Conservation (phyloP, 2,329 filamentous ascomycete species). For the Eurotiales sp. region DNA sequence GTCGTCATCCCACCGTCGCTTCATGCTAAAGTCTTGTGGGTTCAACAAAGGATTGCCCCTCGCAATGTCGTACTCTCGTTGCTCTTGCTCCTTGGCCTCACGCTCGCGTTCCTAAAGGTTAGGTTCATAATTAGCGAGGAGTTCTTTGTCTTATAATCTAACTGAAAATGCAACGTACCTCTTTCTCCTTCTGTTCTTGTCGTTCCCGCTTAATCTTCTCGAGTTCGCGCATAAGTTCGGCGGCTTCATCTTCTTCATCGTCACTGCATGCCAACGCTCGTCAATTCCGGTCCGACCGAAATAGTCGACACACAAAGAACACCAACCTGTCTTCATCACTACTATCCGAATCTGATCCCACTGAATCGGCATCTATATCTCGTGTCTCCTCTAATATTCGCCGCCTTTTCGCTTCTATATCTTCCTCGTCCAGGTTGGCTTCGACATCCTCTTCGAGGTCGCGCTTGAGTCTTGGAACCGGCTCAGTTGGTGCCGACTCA, state of each 20-base stretch:
- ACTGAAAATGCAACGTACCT: conserved; percentile 45
- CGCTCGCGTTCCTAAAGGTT: conserved; percentile 66
- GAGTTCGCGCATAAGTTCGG: conserved; percentile 84
- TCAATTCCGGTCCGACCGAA: conserved; percentile 27
- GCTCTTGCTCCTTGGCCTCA: conserved; percentile 75
- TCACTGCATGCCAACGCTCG: conserved; percentile 51
- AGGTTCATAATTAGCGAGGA: too few species aligned
- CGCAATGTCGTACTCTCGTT: conserved; percentile 83
- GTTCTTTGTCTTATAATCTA: too few species aligned
- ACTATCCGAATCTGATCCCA: conserved; percentile 57
- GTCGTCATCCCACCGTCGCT: conserved; percentile 89
- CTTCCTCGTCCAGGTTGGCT: conserved; percentile 51
- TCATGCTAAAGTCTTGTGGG: conserved; percentile 81
- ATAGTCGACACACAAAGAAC: background rate
- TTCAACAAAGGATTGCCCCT: conserved; percentile 90
- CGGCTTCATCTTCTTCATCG: conserved; percentile 76
- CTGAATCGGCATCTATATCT: conserved; percentile 80
- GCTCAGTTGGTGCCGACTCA: conserved; percentile 37
- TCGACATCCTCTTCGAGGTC: conserved; percentile 53
- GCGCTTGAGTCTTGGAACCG: conserved; percentile 57
- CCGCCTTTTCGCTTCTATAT: conserved; percentile 75
- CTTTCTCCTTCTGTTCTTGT: conserved; percentile 73
- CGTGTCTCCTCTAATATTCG: conserved; percentile 83
- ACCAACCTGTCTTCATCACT: conserved; percentile 58
- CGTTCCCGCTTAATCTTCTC: conserved; percentile 90